These are phyloP conservation scores for Canavalia ensiformis DNA, from an alignment of 306 rosid species.

Conservation along the genomic window DNA sequence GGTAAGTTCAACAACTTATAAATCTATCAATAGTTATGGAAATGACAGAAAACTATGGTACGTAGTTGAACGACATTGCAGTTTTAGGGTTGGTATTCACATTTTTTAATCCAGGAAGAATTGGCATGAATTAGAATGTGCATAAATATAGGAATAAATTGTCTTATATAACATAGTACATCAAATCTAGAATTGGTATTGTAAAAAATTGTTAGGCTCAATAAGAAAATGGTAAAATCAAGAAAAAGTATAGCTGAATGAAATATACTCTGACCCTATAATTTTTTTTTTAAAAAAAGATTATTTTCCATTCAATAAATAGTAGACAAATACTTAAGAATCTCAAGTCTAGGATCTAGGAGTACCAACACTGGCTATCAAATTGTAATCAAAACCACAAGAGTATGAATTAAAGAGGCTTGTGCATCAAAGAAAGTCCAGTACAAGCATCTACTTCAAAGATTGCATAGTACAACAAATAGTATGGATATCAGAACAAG, in stretches of 20 bases:
- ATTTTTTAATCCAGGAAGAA: constrained; percentile 31
- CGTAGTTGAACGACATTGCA: constrained; percentile 49
- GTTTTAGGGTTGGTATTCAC: constrained; percentile 45
- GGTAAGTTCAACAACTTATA: constrained; percentile 56
- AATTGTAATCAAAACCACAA: no score
- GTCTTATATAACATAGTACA: constrained; percentile 32
- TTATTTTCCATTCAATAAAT: no score
- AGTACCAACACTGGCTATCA: no score
- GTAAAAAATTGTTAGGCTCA: constrained; percentile 37
- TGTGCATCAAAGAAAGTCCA: no score
- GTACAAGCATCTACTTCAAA: no score
- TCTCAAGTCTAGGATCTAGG: no score
- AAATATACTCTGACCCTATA: not conserved
- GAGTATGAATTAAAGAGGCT: no score
- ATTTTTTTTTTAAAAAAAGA: no score
- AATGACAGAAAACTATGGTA: constrained; percentile 41
- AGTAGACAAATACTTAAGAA: no score
- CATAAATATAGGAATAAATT: constrained; percentile 11
- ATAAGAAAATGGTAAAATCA: not conserved
- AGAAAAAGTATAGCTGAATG: not conserved
- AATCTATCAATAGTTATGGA: constrained; percentile 45
- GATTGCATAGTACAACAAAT: no score
- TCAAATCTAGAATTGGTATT: constrained; percentile 15
- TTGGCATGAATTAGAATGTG: constrained; percentile 37
- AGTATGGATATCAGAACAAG: no score